Conservation (phyloP, 192 early-diverging fungal species). For the Backusella westeae region DNA sequence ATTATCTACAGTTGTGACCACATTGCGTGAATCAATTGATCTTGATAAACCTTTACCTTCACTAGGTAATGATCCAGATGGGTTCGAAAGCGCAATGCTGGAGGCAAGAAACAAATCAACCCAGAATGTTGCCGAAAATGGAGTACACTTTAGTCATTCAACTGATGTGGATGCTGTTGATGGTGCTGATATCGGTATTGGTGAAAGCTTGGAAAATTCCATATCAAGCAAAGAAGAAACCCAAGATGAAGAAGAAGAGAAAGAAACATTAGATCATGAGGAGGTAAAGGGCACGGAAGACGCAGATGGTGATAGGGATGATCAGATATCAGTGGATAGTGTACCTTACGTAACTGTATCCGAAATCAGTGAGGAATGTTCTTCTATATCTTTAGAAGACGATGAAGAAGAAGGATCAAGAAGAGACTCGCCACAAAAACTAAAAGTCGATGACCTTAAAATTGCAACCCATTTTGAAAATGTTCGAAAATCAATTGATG, state of each 20-base stretch:
- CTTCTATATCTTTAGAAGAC: neutral
- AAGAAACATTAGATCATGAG: neutral
- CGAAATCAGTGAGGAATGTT: neutral
- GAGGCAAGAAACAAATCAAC: neutral
- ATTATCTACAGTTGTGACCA: neutral
- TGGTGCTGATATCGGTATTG: neutral
- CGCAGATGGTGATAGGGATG: neutral
- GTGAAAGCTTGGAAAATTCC: neutral
- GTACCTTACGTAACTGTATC: neutral
- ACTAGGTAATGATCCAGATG: neutral
- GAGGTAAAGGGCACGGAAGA: neutral
- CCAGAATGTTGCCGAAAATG: neutral
- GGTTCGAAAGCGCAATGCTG: neutral
- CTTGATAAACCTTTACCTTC: neutral
- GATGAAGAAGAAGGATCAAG: neutral
- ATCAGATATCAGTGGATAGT: neutral
- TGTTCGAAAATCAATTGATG: slow-evolving; percentile 13
- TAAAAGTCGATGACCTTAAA: neutral
- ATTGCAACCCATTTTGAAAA: slow-evolving; percentile 12
- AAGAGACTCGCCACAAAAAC: neutral
- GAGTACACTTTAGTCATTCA: neutral
- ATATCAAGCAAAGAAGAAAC: neutral
- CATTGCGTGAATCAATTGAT: neutral
- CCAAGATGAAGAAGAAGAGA: neutral
- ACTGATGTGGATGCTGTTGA: neutral